phyloP scores from a whole-genome alignment of 169 alveolate genomes.

The Babesia sp. region DNA sequence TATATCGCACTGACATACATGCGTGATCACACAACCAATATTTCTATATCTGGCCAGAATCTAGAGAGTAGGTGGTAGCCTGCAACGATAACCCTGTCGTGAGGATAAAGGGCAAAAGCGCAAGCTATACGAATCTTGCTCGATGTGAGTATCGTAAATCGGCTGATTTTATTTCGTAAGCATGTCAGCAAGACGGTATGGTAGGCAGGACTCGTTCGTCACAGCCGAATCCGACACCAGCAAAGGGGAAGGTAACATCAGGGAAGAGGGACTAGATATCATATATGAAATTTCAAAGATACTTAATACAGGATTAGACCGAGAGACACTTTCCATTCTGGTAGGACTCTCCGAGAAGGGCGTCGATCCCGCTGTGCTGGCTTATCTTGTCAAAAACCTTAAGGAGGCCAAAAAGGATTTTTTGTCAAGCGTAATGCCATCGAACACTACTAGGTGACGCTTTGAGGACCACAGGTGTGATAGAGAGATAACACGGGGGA shows the following conservation, averaged over 20 bases:
- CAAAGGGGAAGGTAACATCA: constrained; percentile 52
- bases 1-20: too few relatives aligned
- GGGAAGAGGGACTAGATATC: constrained; percentile 68
- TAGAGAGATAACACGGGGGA: too few relatives aligned
- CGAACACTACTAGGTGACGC: not conserved
- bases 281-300: constrained; percentile 68
- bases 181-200: not conserved
- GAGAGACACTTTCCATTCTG: constrained; percentile 65
- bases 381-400: constrained; percentile 66
- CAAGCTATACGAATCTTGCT: too few relatives aligned
- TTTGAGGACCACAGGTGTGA: too few relatives aligned
- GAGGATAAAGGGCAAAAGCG: too few relatives aligned
- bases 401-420: constrained; percentile 47
- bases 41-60: too few relatives aligned
- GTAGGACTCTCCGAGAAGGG: constrained; percentile 72
- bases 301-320: constrained; percentile 71
- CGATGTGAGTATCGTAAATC: too few relatives aligned
- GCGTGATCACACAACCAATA: too few relatives aligned
- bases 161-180: too few relatives aligned
- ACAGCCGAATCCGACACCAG: constrained; percentile 15
- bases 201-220: constrained; percentile 10
- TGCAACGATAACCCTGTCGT: too few relatives aligned
- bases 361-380: constrained; percentile 70
- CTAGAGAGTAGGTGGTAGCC: too few relatives aligned
- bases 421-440: not conserved